These are phyloP conservation scores for Cicer arietinum DNA, from an alignment of 306 rosid species.

Conservation along the genomic window DNA sequence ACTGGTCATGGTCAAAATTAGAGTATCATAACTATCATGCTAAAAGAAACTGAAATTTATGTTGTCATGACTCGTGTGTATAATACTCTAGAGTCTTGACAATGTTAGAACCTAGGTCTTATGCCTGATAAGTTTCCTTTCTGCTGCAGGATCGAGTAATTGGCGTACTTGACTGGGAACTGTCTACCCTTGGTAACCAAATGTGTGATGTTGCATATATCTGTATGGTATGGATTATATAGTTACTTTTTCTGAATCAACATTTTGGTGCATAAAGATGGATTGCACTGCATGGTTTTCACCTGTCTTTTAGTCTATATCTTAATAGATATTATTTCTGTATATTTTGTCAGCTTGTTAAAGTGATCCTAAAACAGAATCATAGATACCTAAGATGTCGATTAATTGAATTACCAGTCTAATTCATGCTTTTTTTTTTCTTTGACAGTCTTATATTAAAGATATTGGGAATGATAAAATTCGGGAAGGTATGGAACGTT, in stretches of 20 bases:
- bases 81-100: conserved; percentile 39
- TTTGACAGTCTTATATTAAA: conserved; percentile 66
- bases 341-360: conserved; percentile 13
- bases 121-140: conserved; percentile 41
- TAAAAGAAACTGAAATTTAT: conserved; percentile 39
- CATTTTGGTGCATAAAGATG: conserved; percentile 23
- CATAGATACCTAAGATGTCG: conserved; percentile 7
- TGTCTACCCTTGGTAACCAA: conserved; percentile 96
- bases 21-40: conserved; percentile 25
- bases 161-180: conserved; percentile 97
- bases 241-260: conserved; percentile 17
- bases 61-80: not conserved
- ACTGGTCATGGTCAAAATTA: conserved; percentile 24
- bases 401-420: conserved; percentile 16
- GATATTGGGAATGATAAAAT: conserved; percentile 49
- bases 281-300: conserved; percentile 18
- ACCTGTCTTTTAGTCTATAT: conserved; percentile 30
- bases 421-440: conserved; percentile 41
- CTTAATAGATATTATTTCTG: conserved; percentile 27
- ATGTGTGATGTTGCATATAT: conserved; percentile 92
- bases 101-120: conserved; percentile 29
- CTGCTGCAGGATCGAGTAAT: conserved; percentile 90
- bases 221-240: conserved; percentile 66
- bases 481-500: conserved; percentile 61
- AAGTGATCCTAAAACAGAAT: conserved; percentile 15